Evolutionary conservation across 2,329 filamentous ascomycete species (phyloP), one percentile per base, ranked within the genome.

Genomic region (Fusarium sp.): DNA sequence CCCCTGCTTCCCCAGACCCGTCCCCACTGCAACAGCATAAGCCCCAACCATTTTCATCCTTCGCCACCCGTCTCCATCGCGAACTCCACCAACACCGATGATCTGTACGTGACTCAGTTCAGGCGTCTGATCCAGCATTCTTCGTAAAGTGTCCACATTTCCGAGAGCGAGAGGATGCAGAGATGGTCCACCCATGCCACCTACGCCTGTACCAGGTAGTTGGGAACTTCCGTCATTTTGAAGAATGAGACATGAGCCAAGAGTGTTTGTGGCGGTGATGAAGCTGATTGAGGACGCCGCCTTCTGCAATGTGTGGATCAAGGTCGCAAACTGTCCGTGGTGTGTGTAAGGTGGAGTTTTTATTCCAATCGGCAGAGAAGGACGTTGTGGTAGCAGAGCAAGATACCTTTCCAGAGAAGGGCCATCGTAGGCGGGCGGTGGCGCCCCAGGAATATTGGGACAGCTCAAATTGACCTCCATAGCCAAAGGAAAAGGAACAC

Each of bases 281-380:
- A 95, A 95, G 45, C 85, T 87, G 2, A 93, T 58, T 2, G 74
- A 76, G 0, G 68, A 73, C 10, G 66, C 70, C 63, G n/a, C 74
- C 66, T 11, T 71, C 70, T 3, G 70, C 8, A 94, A 79, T 0
- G 89, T 87, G 0, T 78, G 68, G 3, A 89, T 77, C 16, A 95
- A 79, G 20, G 81, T 83, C 1, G 81, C 76, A 76, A 91, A 95
- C 75, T 95, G 89, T 1, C 84, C 87, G 1, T 85, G 80, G 75
- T 94, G 88, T 0, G 92, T 95, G 73, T 93, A 95, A 0, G 92
- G 92, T 8, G 92, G 92, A 2, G 89, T 90, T 76, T 95, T 95
- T 69, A 95, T 83, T 0, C 92, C 92, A 12, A 84, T 71, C 4
- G 85, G 78, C 18, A 86, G 66, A 9, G 10, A 55, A 8, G 83